A percentile compares a stretch with the other conserved stretches of the same genome.
phyloP scores from a whole-genome alignment of 2,329 filamentous ascomycete species.

The Penicillium freii region DNA sequence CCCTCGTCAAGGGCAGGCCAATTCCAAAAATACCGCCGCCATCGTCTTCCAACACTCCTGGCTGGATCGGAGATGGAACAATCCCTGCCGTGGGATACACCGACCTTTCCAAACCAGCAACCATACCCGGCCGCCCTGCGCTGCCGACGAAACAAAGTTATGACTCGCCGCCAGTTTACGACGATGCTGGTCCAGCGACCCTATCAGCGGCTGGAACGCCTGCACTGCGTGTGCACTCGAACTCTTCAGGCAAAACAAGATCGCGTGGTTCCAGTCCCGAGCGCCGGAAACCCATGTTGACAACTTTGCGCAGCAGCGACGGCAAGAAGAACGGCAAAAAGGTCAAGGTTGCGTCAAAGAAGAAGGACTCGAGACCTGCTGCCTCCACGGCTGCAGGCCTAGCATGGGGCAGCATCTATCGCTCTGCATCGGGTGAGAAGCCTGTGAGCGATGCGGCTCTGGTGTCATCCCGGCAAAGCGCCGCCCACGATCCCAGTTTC shows the following conservation, averaged over 20 bases:
- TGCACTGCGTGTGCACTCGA: constrained; percentile 28
- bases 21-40: constrained; percentile 11
- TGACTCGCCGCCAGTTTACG: constrained; percentile 20
- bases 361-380: constrained; percentile 50
- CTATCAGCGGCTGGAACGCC: constrained; percentile 17
- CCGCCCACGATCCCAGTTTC: constrained; percentile 27
- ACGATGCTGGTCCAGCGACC: constrained; percentile 12
- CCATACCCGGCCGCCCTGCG: constrained; percentile 51
- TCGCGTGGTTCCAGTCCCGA: constrained; percentile 62
- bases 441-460: constrained; percentile 30
- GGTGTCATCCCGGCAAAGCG: constrained; percentile 30
- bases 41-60: constrained; percentile 38
- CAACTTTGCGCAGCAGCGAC: constrained; percentile 52
- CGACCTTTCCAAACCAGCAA: constrained; percentile 71
- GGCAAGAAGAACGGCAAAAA: constrained; percentile 48
- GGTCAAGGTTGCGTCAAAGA: constrained; percentile 34
- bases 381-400: constrained; percentile 63
- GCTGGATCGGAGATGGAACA: constrained; percentile 76
- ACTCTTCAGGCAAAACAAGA: constrained; percentile 40
- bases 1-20: constrained; percentile 30
- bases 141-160: constrained; percentile 21
- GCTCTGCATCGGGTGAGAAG: constrained; percentile 27
- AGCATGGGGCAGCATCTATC: constrained; percentile 53
- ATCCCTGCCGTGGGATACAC: constrained; percentile 77
- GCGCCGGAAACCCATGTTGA: constrained; percentile 58